Evolutionary conservation across 2,329 filamentous ascomycete species (phyloP), one percentile per base, ranked within the genome.

Genomic region (Botrytis medusae): DNA sequence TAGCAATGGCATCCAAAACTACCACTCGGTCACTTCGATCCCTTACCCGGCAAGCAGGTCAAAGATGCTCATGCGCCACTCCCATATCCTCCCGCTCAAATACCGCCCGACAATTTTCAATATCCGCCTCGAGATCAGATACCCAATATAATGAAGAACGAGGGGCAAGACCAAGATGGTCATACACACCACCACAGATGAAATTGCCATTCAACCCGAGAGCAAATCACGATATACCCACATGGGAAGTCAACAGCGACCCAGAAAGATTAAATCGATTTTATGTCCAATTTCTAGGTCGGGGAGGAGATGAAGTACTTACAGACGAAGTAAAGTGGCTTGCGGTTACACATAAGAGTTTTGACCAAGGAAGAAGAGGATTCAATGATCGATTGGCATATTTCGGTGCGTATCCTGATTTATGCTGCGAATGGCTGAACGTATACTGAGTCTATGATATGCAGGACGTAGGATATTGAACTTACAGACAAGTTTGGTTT

Each of bases 311-410:
- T 77, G 88, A 87, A 78, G 82, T 96, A 81, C 86, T 99, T 73
- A 91, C 92, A 2, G 95, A 98, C 25, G 95, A 99, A 84, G 87
- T 96, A 75, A 98, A 98, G 85, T 99, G 96, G 96, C 85, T 98
- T 80, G 95, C 95, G 44, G 89, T 99, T 72, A 99, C 96, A 77
- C 96, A 98, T 83, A 98, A 98, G 88, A 98, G 94, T 83, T 98
- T 97, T 81, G 95, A 99, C 81, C 94, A 98, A 81, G 96, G 95
- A 70, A 87, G 94, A 80, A 91, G 95, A 86, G 95, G 95, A 1
- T 97, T 95, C 84, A 99, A 99, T 82, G 95, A 98, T 80, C 89
- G 93, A 75, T 85, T 99, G 82, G 93, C 94, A n/a, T 94, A 93
- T 80, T 85, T 97, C 71, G 95, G 94, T 97, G 88, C 74, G 85